A percentile compares a stretch with the other conserved stretches of the same genome.
phyloP scores from a whole-genome alignment of 2,329 filamentous ascomycete species.

The Aplosporella prunicola region DNA sequence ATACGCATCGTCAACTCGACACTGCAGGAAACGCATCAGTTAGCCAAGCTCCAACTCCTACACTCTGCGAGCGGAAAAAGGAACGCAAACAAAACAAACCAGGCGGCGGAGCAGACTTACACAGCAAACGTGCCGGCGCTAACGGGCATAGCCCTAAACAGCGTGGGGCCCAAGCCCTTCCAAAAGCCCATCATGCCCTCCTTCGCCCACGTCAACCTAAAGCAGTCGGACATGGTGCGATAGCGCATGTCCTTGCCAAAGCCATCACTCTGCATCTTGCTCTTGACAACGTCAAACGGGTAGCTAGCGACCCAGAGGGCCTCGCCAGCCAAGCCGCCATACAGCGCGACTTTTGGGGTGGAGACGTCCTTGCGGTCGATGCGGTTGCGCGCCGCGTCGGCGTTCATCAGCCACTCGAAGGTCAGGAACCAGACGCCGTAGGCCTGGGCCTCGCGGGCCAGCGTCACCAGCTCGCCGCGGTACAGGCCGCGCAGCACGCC shows the following conservation, averaged over 20 bases:
- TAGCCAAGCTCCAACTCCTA: conserved; percentile 1
- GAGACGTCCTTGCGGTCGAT: conserved; percentile 69
- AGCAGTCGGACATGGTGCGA: conserved; percentile 78
- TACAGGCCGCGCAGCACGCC: conserved; percentile 68
- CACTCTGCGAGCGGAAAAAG: not conserved
- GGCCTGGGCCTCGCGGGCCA: conserved; percentile 82
- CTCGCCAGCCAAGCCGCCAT: conserved; percentile 90
- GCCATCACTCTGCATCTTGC: conserved; percentile 98
- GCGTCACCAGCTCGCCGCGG: conserved; percentile 76
- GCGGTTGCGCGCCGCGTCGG: conserved; percentile 68
- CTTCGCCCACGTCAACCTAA: conserved; percentile 65
- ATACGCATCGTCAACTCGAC: conserved; percentile 28
- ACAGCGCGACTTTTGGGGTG: conserved; percentile 77
- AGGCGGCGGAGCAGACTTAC: no score
- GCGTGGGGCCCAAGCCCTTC: conserved; percentile 84
- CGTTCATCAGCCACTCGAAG: conserved; percentile 95
- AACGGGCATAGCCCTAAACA: conserved; percentile 93
- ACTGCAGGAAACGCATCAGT: conserved; percentile 12
- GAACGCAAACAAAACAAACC: not conserved
- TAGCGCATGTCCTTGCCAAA: conserved; percentile 67
- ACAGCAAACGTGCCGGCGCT: conserved; percentile 96
- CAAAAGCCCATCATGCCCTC: conserved; percentile 83
- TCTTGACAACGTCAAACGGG: conserved; percentile 96
- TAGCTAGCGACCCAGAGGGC: conserved; percentile 89
- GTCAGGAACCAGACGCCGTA: conserved; percentile 93